A percentile compares a stretch with the other conserved stretches of the same genome.
These are phyloP conservation scores for Oryza brachyantha DNA, from an alignment of 176 grass and related monocot species.

Conservation along the genomic window DNA sequence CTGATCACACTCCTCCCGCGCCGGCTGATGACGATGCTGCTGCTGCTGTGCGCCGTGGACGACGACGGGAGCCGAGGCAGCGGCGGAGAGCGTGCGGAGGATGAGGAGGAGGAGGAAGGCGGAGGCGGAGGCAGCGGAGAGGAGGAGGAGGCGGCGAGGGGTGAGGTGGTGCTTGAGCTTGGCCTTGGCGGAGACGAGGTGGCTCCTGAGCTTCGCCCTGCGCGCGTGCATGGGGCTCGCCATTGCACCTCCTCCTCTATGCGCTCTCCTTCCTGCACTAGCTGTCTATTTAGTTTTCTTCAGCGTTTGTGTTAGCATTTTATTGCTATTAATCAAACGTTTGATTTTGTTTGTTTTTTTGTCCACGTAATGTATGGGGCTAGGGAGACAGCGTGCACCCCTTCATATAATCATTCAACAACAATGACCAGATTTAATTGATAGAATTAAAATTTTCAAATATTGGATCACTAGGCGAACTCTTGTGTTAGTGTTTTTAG, in stretches of 20 bases:
- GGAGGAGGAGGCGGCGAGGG: slow-evolving; percentile 43
- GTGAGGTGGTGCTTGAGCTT: slow-evolving; percentile 56
- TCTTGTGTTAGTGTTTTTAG: too few relatives aligned
- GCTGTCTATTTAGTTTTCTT: too few relatives aligned
- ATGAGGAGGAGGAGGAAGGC: slow-evolving; percentile 43
- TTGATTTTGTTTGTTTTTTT: too few relatives aligned
- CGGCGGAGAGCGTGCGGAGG: slow-evolving; percentile 35
- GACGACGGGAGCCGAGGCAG: background rate
- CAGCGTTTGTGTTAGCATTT: too few relatives aligned
- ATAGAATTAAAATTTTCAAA: too few relatives aligned
- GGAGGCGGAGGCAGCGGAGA: slow-evolving; percentile 21
- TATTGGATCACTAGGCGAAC: too few relatives aligned
- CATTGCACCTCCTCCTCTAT: slow-evolving; percentile 5
- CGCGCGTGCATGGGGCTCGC: slow-evolving; percentile 48
- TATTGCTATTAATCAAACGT: too few relatives aligned
- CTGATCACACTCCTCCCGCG: slow-evolving; percentile 8
- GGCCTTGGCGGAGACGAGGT: slow-evolving; percentile 52
- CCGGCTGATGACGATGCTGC: too few relatives aligned
- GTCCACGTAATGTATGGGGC: too few relatives aligned
- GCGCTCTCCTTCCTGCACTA: background rate
- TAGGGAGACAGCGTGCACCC: too few relatives aligned
- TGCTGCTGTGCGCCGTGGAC: background rate
- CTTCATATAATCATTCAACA: too few relatives aligned
- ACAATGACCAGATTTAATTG: too few relatives aligned
- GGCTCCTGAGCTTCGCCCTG: slow-evolving; percentile 52